These are phyloP conservation scores for Onygenales sp. DNA, from an alignment of 2,329 filamentous ascomycete genomes.

Conservation along the genomic window DNA sequence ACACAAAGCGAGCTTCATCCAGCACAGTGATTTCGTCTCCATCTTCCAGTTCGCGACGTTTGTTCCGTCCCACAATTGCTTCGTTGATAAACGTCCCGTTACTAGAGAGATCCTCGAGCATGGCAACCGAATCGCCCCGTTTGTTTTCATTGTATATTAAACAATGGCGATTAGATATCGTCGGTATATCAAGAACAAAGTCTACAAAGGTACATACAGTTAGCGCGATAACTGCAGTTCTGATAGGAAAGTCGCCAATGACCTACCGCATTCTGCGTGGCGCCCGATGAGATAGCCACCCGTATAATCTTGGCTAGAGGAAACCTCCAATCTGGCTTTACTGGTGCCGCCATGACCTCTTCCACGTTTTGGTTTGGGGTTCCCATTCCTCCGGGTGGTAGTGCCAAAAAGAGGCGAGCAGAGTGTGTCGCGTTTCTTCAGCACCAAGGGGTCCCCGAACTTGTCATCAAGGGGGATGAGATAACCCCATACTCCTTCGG, in stretches of 20 bases:
- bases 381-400: slow-evolving; percentile 28
- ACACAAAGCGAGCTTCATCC: slow-evolving; percentile 77
- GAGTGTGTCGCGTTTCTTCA: slow-evolving; percentile 66
- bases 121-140: slow-evolving; percentile 51
- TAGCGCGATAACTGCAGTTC: neutral
- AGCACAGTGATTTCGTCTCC: slow-evolving; percentile 85
- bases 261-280: slow-evolving; percentile 85
- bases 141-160: slow-evolving; percentile 47
- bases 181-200: slow-evolving; percentile 63
- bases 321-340: slow-evolving; percentile 50
- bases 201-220: slow-evolving; percentile 38
- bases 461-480: slow-evolving; percentile 69
- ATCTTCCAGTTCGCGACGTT: slow-evolving; percentile 77
- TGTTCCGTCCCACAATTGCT: slow-evolving; percentile 80
- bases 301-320: slow-evolving; percentile 46
- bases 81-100: slow-evolving; percentile 98
- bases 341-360: slow-evolving; percentile 38
- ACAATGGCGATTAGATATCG: slow-evolving; percentile 72
- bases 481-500: slow-evolving; percentile 92
- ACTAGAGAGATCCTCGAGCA: slow-evolving; percentile 86
- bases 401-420: slow-evolving; percentile 42
- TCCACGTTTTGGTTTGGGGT: slow-evolving; percentile 25
- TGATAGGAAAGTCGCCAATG: neutral
- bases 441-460: slow-evolving; percentile 59
- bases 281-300: slow-evolving; percentile 86